Percentiles rank a stretch among this genome's conserved stretches.
Conservation (phyloP, 169 alveolate species). For the Cryptosporidium meleagridis region DNA sequence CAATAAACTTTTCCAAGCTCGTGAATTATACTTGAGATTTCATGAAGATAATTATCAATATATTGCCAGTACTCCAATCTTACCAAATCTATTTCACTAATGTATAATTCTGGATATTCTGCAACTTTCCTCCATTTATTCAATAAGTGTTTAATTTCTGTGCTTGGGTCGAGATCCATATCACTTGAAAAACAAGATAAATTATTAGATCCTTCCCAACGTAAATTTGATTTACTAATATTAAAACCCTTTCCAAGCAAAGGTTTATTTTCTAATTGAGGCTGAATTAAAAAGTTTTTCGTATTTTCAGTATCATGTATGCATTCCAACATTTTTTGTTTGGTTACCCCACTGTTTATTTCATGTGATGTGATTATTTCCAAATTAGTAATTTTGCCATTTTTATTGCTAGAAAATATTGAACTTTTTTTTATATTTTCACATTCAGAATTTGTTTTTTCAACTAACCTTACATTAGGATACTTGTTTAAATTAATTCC, state of each 20-base stretch:
- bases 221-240: background rate
- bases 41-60: background rate
- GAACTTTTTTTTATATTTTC: background rate
- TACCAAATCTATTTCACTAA: constrained; percentile 15
- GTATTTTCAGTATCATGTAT: background rate
- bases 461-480: constrained; percentile 84
- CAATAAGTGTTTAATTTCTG: constrained; percentile 17
- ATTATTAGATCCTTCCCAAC: background rate
- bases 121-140: constrained; percentile 45
- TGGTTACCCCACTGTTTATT: background rate
- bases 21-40: constrained; percentile 3
- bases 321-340: background rate
- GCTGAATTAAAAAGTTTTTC: background rate
- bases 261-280: background rate
- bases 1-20: constrained; percentile 16
- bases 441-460: constrained; percentile 72
- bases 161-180: constrained; percentile 13
- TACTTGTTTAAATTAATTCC: constrained; percentile 81
- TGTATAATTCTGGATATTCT: constrained; percentile 52
- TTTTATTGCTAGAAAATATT: background rate
- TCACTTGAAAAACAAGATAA: background rate
- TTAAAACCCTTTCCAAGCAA: background rate
- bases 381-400: background rate
- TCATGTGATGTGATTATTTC: background rate
- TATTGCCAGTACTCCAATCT: constrained; percentile 40